Base-by-base conservation (phyloP, 208 protist genomes). In the Wallacemonas sp. region DNA sequence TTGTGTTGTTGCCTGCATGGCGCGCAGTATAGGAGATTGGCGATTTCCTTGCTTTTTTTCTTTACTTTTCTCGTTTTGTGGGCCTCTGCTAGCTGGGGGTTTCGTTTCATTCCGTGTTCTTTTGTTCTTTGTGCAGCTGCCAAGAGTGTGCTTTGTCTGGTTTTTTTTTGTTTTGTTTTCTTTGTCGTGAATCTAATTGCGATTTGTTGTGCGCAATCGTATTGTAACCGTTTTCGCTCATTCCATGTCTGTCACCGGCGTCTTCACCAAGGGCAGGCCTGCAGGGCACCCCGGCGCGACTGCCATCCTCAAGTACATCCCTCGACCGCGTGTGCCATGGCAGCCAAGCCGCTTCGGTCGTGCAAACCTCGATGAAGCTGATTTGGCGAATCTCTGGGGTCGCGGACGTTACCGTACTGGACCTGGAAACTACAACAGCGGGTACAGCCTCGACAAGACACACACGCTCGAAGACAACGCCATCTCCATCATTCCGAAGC, bases 361-460 rank as follows among this genome's bases (percentile, higher is more conserved):
- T 28, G 84, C 75, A 24, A 96, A 96, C 76, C 77, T 96, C 12
- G 77, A 79, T 1, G 77, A 82, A 28, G 67, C 66, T 6, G 91
- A 96, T 68, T 67, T 96, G 56, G 77, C 80, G 33, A 64, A 53
- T 36, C 64, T 95, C 15, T 96, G 91, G 91, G 77, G 82, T 30
- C 54, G 55, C 2, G 88, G 91, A 26, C 86, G 91, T 39, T 93
- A 94, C 74, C 88, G 88, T 36, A 66, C 55, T 49, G 88, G 88
- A 1, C 83, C 82, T 0, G 89, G 80, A 38, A 91, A 91, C 72
- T 93, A 81, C 75, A 95, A 96, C 80, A 95, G 88, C 79, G 91
- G 91, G 54, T 96, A 95, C 79, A 82, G 74, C 80, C 93, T 89
- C 1, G 84, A 87, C 41, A 86, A 88, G 65, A 91, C 88, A 33